Evolutionary conservation across 352 stramenopile genomes (phyloP), one percentile per base, ranked within the genome.

Genomic region (Globisporangium lucens): DNA sequence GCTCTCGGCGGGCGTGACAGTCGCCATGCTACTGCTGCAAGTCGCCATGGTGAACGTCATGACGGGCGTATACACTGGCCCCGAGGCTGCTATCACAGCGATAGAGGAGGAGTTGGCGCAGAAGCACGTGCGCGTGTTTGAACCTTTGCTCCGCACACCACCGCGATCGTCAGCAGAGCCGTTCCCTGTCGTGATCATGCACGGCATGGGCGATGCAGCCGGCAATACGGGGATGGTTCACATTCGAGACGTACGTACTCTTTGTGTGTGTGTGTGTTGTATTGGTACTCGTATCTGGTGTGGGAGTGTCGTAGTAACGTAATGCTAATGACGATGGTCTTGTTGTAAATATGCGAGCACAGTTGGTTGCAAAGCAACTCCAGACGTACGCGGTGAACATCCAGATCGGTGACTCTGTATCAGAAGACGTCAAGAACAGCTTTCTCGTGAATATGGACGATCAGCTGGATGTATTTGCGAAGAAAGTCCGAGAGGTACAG

Each of bases 121-220:
- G 52, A 61, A 46, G 65, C 55, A 43, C 43, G 43, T 65, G 55
- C 56, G 46, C 46, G 80, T 89, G 56, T 89, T 82, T 47, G 58
- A 77, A 20, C 62, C 55, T 49, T 47, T 60, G 43, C n/a, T 71
- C 8, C 13, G 9, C 6, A n/a, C 29, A 4, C 61, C 78, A 4
- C 61, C 78, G 56, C 57, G 17, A n/a, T 49, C 43, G 12, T n/a
- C 43, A 20, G 41, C 66, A 4, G 67, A 68, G 20, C 56, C 64
- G n/a, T 63, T 83, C 47, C 90, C 90, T 2, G 78, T 96, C 2
- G 85, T 97, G 17, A 56, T 97, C 30, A 97, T 97, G 73, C 94
- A 98, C 68, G 95, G 95, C 13, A 98, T 98, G 93, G 95, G 93
- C n/a, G 95, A 98, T 63, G 91, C 87, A 13, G 97, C 91, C 47